phyloP scores from a whole-genome alignment of 257 asterid species.

The Nicotiana knightiana region DNA sequence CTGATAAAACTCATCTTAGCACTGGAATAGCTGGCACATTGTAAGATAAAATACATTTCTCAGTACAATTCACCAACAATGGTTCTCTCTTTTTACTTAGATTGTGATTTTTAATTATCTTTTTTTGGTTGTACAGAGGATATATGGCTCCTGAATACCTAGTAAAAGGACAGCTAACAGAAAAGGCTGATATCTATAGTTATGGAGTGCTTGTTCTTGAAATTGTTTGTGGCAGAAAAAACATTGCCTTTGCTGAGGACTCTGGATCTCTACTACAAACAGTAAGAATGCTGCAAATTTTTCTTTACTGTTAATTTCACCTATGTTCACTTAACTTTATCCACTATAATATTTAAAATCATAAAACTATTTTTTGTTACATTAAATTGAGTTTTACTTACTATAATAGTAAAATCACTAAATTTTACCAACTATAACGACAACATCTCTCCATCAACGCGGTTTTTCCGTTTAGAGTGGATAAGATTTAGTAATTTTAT shows the following conservation, averaged over 20 bases:
- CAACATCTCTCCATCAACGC: too few species aligned
- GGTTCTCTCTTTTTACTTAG: neutral
- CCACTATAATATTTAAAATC: neutral
- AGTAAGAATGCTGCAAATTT: constrained; percentile 27
- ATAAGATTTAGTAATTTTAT: too few species aligned
- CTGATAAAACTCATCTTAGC: constrained; percentile 81
- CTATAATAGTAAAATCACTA: neutral
- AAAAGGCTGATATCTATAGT: constrained; percentile 88
- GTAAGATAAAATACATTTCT: constrained; percentile 34
- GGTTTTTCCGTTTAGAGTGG: too few species aligned
- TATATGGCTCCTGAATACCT: constrained; percentile 98
- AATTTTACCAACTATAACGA: neutral
- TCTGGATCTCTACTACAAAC: constrained; percentile 69
- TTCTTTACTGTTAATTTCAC: neutral
- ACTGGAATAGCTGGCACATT: constrained; percentile 94
- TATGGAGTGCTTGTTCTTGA: constrained; percentile 87
- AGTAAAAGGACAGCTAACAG: constrained; percentile 90
- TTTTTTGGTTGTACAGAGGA: constrained; percentile 44
- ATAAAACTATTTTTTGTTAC: neutral
- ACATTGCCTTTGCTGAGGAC: constrained; percentile 58
- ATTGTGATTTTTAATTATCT: neutral
- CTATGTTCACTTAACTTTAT: neutral
- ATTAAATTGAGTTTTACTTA: neutral
- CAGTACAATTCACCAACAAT: neutral
- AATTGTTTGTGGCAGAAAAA: constrained; percentile 65